A percentile compares a stretch with the other conserved stretches of the same genome.
These are phyloP conservation scores for Exobasidium cylindrosporum DNA, from an alignment of 1,284 basidiomycete genomes.

Conservation along the genomic window DNA sequence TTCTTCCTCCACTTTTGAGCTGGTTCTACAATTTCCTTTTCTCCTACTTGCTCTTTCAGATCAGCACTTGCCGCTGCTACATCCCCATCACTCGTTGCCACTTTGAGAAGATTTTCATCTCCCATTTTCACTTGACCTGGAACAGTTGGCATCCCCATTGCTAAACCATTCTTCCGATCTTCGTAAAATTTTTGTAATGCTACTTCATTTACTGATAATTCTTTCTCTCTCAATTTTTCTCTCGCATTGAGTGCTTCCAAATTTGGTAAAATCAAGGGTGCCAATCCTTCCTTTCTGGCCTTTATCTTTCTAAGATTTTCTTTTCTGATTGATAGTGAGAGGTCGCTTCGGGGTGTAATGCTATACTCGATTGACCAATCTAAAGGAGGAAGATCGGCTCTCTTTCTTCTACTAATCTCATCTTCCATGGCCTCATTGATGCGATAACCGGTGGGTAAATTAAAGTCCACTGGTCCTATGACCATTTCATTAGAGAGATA, in stretches of 20 bases:
- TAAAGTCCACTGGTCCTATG: conserved; percentile 44
- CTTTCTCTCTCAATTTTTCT: conserved; percentile 30
- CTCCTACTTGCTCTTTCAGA: not conserved
- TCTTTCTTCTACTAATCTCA: conserved; percentile 31
- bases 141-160: conserved; percentile 45
- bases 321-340: conserved; percentile 27
- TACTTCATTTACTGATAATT: conserved; percentile 30
- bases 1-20: conserved; percentile 25
- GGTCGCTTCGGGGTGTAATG: conserved; percentile 35
- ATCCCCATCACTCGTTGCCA: not conserved
- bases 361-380: conserved; percentile 43
- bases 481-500: conserved; percentile 43
- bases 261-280: conserved; percentile 44
- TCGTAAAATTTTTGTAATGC: conserved; percentile 41
- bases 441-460: conserved; percentile 24
- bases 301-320: conserved; percentile 32
- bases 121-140: conserved; percentile 34
- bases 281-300: conserved; percentile 25
- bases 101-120: not conserved
- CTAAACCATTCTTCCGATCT: conserved; percentile 36
- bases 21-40: not conserved
- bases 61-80: conserved; percentile 11
- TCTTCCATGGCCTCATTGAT: conserved; percentile 32
- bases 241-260: conserved; percentile 45
- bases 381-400: conserved; percentile 21